Percentiles rank a stretch among this genome's conserved stretches.
Evolutionary conservation across 164 flowering plant species (phyloP).

Genomic region (Chloranthus sessilifolius): DNA sequence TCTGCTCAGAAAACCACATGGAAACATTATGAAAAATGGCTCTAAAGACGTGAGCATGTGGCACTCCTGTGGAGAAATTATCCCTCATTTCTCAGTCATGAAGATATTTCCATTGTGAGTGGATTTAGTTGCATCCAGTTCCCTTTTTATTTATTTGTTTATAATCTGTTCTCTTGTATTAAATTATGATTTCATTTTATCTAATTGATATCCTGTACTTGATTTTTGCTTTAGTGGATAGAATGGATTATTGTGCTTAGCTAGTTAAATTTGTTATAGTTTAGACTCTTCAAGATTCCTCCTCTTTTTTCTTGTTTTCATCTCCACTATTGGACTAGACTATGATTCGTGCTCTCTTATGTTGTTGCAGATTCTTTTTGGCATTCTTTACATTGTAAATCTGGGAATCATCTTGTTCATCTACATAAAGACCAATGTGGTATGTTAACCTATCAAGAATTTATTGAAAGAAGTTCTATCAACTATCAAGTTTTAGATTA

Average conservation of each 20-base stretch:
- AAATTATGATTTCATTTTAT: too few relatives aligned
- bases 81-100: too few relatives aligned
- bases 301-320: neutral
- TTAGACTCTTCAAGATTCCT: neutral
- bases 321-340: neutral
- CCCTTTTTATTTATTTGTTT: too few relatives aligned
- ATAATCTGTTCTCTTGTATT: too few relatives aligned
- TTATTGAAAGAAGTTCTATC: neutral
- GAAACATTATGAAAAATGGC: too few relatives aligned
- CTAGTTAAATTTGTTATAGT: neutral
- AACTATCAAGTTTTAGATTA: too few relatives aligned
- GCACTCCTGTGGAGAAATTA: too few relatives aligned
- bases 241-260: neutral
- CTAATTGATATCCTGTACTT: too few relatives aligned
- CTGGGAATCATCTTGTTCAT: constrained; percentile 66
- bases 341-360: constrained; percentile 4
- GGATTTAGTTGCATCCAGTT: too few relatives aligned
- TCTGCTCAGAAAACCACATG: too few relatives aligned
- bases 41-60: too few relatives aligned
- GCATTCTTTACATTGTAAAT: constrained; percentile 63
- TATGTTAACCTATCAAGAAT: constrained; percentile 22
- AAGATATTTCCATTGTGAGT: too few relatives aligned
- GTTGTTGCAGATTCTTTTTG: constrained; percentile 74
- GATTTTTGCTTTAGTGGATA: neutral
- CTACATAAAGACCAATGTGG: constrained; percentile 83